These are phyloP conservation scores for Myriosclerotinia scirpicola DNA, from an alignment of 2,329 filamentous ascomycete genomes.

Conservation along the genomic window DNA sequence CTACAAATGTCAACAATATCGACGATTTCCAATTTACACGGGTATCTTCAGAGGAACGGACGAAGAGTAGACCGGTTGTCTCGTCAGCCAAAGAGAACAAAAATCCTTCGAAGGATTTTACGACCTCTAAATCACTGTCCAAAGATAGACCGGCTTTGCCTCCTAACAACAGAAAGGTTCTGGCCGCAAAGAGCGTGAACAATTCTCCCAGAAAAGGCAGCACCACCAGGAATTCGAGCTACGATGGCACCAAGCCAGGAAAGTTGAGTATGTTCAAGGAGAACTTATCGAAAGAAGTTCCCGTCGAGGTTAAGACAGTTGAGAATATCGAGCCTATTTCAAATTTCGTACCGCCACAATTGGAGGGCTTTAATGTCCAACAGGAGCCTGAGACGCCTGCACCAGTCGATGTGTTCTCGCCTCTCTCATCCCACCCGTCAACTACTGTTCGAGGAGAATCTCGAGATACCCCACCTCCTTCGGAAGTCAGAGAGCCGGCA, in stretches of 20 bases:
- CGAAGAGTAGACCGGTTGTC: conserved; percentile 23
- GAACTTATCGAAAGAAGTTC: conserved; percentile 29
- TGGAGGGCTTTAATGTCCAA: conserved; percentile 40
- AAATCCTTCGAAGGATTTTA: conserved; percentile 27
- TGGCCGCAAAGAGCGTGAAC: conserved; percentile 54
- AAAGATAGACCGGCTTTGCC: conserved; percentile 31
- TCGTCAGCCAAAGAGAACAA: conserved; percentile 19
- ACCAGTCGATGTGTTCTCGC: conserved; percentile 47
- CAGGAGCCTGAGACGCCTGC: conserved; percentile 42
- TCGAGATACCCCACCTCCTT: conserved; percentile 60
- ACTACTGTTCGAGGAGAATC: conserved; percentile 33
- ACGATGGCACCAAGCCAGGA: conserved; percentile 44
- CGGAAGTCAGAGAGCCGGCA: conserved; percentile 54
- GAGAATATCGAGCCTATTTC: not conserved
- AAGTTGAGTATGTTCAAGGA: conserved; percentile 43
- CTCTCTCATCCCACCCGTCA: conserved; percentile 52
- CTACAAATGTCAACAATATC: conserved; percentile 39
- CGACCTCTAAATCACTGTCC: conserved; percentile 28
- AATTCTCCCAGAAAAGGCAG: conserved; percentile 56
- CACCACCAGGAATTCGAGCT: conserved; percentile 39
- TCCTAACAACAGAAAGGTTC: conserved; percentile 34
- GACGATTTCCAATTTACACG: conserved; percentile 36
- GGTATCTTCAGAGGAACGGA: conserved; percentile 38
- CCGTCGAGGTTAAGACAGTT: conserved; percentile 8
- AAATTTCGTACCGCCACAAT: not conserved